Conservation (phyloP, 768 basidiomycete genomes). For the Russula sp. region DNA sequence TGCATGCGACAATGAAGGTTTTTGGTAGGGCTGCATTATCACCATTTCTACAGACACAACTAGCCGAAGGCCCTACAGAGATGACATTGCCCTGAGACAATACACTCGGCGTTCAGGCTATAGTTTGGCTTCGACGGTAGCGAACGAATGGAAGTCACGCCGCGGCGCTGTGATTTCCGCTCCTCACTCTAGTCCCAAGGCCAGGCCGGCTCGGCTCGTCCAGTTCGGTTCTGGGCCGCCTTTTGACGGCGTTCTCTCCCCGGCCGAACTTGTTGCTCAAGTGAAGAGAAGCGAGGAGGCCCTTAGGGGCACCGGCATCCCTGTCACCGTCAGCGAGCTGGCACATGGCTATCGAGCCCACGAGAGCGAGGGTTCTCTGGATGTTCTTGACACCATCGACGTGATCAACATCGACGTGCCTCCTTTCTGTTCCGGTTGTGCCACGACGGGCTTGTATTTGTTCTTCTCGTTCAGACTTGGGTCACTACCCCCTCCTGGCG, state of each 20-base stretch:
- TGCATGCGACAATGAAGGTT: slow-evolving; percentile 34
- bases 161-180: slow-evolving; percentile 28
- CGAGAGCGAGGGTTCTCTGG: too few species aligned
- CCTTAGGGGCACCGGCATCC: neutral
- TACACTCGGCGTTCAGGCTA: slow-evolving; percentile 59
- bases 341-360: too few species aligned
- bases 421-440: too few species aligned
- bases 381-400: too few species aligned
- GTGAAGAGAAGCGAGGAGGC: slow-evolving; percentile 39
- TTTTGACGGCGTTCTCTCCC: slow-evolving; percentile 41
- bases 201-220: slow-evolving; percentile 54
- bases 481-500: too few species aligned
- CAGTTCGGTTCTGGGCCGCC: slow-evolving; percentile 73
- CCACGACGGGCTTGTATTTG: too few species aligned
- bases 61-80: slow-evolving; percentile 30
- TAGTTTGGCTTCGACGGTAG: slow-evolving; percentile 29
- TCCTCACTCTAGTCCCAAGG: slow-evolving; percentile 32
- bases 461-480: too few species aligned
- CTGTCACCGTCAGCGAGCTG: too few species aligned
- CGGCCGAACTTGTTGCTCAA: slow-evolving; percentile 42
- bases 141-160: slow-evolving; percentile 25
- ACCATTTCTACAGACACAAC: neutral
- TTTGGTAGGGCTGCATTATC: slow-evolving; percentile 31
- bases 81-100: slow-evolving; percentile 62
- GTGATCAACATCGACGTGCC: too few species aligned